Evolutionary conservation across 345 rosid genomes (phyloP), one percentile per base, ranked within the genome.

Genomic region (Eucalyptus curtisii): DNA sequence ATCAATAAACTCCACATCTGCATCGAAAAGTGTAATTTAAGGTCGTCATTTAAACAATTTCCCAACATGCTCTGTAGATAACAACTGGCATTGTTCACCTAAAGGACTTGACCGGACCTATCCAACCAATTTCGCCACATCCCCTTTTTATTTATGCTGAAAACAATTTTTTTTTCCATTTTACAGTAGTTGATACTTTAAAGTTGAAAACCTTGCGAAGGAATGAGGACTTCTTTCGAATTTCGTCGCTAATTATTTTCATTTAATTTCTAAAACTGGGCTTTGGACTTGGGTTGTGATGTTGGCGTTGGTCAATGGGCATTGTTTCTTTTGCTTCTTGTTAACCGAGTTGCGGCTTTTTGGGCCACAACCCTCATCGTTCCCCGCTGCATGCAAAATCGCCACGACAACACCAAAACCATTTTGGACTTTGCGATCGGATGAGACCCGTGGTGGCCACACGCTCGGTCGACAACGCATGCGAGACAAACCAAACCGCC

Each of bases 21-120:
- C 1, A 3, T 30, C 7, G 0, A 1, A 64, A n/a, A 30, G 19
- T 30, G 76, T 15, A n/a, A 64, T 64, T 14, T n/a, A n/a, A 64
- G 37, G 3, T 7, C 0, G 8, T 16, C 76, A 4, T 8, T n/a
- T 4, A 64, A 64, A n/a, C 0, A 0, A 64, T n/a, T 3, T 64
- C 0, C 3, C 0, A n/a, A 64, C 13, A 64, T 30, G 19, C 31
- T 0, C 16, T 0, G 1, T 64, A 64, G 37, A 14, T n/a, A 64
- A 64, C 8, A 0, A 2, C 5, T 0, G 0, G 76, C 76, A 30
- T 64, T n/a, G 9, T 30, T 64, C 10, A 64, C 19, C 37, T 64
- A n/a, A n/a, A 64, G 2, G 76, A 64, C 76, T 14, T 30, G 37
- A n/a, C 8, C 19, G 0, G 16, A 15, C 10, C 76, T n/a, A 64